Conservation (phyloP, 345 rosid species). For the Balakata baccata region DNA sequence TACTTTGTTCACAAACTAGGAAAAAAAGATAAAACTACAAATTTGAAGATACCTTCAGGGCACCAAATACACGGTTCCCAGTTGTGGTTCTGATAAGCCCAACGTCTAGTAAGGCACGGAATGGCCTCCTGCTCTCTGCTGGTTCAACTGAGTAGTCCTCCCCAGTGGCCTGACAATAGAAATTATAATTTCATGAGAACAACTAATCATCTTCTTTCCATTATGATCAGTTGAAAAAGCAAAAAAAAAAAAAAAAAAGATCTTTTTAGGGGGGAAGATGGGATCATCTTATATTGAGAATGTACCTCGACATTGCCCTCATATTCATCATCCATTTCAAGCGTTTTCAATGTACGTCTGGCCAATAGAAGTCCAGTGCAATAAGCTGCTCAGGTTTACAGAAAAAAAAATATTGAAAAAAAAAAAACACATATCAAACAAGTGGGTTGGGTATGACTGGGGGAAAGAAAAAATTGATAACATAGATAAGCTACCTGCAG, state of each 20-base stretch:
- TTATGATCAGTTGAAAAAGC: no score
- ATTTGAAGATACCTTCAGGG: slow-evolving; percentile 54
- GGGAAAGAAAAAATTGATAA: neutral
- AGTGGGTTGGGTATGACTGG: neutral
- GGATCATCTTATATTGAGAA: neutral
- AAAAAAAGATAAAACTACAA: neutral
- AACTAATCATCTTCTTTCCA: no score
- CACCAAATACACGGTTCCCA: slow-evolving; percentile 76
- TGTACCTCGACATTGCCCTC: slow-evolving; percentile 72
- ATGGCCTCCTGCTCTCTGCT: slow-evolving; percentile 66
- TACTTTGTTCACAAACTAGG: neutral
- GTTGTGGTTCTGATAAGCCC: slow-evolving; percentile 72
- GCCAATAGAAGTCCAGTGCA: slow-evolving; percentile 76
- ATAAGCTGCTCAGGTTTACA: slow-evolving; percentile 40
- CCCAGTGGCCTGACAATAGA: slow-evolving; percentile 60
- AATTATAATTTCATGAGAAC: neutral
- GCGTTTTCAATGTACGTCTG: slow-evolving; percentile 58
- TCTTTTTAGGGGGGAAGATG: neutral
- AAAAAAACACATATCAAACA: neutral
- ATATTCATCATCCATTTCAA: slow-evolving; percentile 72
- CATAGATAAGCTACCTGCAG: slow-evolving; percentile 48
- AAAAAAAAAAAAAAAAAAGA: neutral
- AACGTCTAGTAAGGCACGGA: slow-evolving; percentile 82
- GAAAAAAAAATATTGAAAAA: neutral
- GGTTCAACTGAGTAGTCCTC: slow-evolving; percentile 86